Base-by-base conservation (phyloP, 176 grass and related monocot species). In the Dendrocalamus sinicus region DNA sequence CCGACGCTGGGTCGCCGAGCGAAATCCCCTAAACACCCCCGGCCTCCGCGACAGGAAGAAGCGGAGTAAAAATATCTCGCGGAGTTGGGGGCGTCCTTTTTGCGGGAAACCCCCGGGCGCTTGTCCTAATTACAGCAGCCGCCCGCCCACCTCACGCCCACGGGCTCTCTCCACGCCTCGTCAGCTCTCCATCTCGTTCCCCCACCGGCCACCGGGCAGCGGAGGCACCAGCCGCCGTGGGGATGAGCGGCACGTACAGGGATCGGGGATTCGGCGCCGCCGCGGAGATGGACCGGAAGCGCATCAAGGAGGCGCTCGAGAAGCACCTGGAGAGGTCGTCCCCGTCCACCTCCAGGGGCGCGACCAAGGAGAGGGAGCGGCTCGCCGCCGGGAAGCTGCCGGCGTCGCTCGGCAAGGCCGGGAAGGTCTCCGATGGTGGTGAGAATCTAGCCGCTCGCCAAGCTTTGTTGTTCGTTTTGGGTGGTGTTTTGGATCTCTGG, bases 241-340 rank as follows among this genome's bases (percentile, higher is more conserved):
- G n/a, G 70, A 80, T 59, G 76, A 84, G 85, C 76, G 69, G 76
- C 71, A 83, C 85, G 86, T 90, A 89, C 81, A 86, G 83, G 91
- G 93, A 93, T 85, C 91, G 86, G 51, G 86, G 82, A 2, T 84
- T 86, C 4, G 76, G 75, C 35, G 83, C 35, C 59, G 88, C 72
- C 16, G 91, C 67, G 51, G 81, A 52, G 68, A 84, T 91, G 78
- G 95, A 95, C 80, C 89, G 95, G 82, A 95, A 93, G 85, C 91
- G 93, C 81, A 89, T 95, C 88, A 95, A 92, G 79, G 95, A 98
- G 67, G 91, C 73, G 53, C 83, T 95, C 28, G 95, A 97, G 66
- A 97, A 91, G 65, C 90, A 94, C 50, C 76, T 94, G 50, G 92
- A 98, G 50, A 95, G 90, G 88, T 70, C 91, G 54, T 92, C 91